Percentiles rank a stretch among this genome's conserved stretches.
Conservation (phyloP, 148 eudicot species). For the Rhododendron molle region DNA sequence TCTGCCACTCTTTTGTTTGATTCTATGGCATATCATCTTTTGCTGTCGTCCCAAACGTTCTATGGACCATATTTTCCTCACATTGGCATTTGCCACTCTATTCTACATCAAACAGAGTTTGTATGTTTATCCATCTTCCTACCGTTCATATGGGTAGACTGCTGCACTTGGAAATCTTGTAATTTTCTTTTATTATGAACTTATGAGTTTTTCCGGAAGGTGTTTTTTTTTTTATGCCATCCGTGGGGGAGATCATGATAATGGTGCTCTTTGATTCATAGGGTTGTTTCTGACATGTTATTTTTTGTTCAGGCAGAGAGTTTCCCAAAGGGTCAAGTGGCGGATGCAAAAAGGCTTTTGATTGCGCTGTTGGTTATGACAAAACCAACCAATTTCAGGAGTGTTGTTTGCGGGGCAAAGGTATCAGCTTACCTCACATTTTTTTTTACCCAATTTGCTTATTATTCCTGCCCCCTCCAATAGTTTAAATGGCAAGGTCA, state of each 20-base stretch:
- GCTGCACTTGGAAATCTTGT: neutral
- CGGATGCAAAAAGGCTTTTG: conserved; percentile 11
- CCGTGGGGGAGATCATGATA: neutral
- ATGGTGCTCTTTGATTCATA: neutral
- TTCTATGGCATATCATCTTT: neutral
- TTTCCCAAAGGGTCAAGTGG: conserved; percentile 15
- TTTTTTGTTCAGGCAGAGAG: conserved; percentile 21
- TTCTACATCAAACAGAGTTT: neutral
- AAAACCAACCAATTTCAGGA: conserved; percentile 12
- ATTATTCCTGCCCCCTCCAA: neutral
- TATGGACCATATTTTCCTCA: neutral
- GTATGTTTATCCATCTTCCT: neutral
- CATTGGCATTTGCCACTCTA: neutral
- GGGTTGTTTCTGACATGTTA: conserved; percentile 3
- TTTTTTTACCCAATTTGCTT: neutral
- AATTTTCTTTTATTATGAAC: neutral
- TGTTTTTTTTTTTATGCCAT: neutral
- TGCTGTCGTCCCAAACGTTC: neutral
- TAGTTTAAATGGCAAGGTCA: neutral
- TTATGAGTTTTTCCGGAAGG: neutral
- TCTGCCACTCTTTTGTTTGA: neutral
- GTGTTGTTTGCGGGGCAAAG: conserved; percentile 13
- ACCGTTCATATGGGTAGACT: neutral
- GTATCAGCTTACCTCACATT: conserved; percentile 10
- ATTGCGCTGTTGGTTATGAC: neutral